phyloP scores from a whole-genome alignment of 345 rosid genomes.

The Lepidium aucheri region DNA sequence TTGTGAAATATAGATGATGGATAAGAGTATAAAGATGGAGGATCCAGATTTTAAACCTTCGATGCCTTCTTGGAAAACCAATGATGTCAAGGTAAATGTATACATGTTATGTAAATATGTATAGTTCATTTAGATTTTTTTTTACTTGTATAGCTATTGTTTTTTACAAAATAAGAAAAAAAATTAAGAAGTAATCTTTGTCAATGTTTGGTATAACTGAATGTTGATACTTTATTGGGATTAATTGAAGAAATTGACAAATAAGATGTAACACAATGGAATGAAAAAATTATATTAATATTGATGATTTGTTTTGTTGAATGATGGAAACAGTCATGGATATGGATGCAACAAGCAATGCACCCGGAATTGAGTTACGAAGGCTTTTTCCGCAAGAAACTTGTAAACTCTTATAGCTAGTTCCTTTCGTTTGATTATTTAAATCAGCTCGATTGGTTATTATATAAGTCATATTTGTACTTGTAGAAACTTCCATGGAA shows the following conservation, averaged over 20 bases:
- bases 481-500: constrained; percentile 65
- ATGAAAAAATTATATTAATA: background rate
- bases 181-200: no score
- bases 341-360: constrained; percentile 99
- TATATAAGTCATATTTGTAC: background rate
- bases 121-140: background rate
- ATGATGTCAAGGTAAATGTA: constrained; percentile 76
- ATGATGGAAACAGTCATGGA: constrained; percentile 69
- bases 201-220: no score
- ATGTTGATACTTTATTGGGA: no score
- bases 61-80: constrained; percentile 77
- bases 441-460: background rate
- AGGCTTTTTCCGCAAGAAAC: constrained; percentile 71
- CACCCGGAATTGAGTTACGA: constrained; percentile 86
- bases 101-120: background rate
- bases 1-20: constrained; percentile 38
- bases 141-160: background rate
- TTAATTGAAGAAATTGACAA: no score
- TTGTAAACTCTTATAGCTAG: constrained; percentile 34
- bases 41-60: constrained; percentile 60
- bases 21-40: constrained; percentile 47
- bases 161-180: background rate
- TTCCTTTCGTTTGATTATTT: background rate
- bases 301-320: background rate
- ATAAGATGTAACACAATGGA: no score